Percentiles rank a stretch among this genome's conserved stretches.
Evolutionary conservation across 2,329 filamentous ascomycete species (phyloP).

Genomic region (Colletotrichum ledebouriae): DNA sequence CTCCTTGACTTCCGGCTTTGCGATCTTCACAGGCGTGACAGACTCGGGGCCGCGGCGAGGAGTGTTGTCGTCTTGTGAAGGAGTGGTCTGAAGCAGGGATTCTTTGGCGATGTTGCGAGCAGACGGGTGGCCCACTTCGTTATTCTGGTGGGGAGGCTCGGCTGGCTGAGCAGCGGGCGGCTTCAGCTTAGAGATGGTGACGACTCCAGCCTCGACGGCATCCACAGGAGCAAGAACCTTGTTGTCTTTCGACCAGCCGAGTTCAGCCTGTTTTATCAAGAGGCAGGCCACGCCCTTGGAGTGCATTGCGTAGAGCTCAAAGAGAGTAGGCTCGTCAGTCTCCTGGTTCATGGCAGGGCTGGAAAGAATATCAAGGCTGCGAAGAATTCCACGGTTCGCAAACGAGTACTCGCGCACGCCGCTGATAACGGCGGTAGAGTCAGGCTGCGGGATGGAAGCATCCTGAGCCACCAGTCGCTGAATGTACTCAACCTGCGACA

Average conservation of each 20-base stretch:
- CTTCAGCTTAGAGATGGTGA: slow-evolving; percentile 80
- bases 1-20: slow-evolving; percentile 63
- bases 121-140: slow-evolving; percentile 49
- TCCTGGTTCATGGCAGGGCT: slow-evolving; percentile 74
- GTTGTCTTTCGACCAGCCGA: slow-evolving; percentile 92
- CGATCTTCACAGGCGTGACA: slow-evolving; percentile 52
- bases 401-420: slow-evolving; percentile 97
- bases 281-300: slow-evolving; percentile 96
- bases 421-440: slow-evolving; percentile 97
- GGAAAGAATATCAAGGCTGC: slow-evolving; percentile 90
- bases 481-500: slow-evolving; percentile 91
- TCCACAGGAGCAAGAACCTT: slow-evolving; percentile 86
- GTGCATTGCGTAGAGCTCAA: slow-evolving; percentile 97
- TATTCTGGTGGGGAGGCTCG: slow-evolving; percentile 57
- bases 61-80: slow-evolving; percentile 49
- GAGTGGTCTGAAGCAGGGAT: slow-evolving; percentile 46
- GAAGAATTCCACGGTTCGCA: slow-evolving; percentile 84
- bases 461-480: slow-evolving; percentile 81
- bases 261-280: slow-evolving; percentile 86
- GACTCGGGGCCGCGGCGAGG: slow-evolving; percentile 51
- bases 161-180: slow-evolving; percentile 60
- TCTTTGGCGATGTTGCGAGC: slow-evolving; percentile 54
- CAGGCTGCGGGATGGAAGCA: slow-evolving; percentile 81
- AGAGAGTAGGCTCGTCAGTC: slow-evolving; percentile 79
- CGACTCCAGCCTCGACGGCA: slow-evolving; percentile 79